These are phyloP conservation scores for Nannochloris sp. DNA, from an alignment of 139 green algal species.

Conservation along the genomic window DNA sequence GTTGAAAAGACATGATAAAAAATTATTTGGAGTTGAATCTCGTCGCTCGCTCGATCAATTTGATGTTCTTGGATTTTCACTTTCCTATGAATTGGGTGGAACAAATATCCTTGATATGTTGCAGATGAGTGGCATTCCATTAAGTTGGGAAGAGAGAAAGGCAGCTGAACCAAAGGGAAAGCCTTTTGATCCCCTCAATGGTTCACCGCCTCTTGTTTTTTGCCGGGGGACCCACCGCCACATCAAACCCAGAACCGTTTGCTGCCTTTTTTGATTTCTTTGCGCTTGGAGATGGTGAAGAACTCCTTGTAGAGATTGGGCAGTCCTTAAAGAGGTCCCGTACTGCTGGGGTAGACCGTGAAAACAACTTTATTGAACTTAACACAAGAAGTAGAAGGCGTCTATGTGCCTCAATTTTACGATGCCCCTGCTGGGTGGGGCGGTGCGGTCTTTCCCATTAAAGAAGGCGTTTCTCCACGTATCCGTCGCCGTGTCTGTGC, in stretches of 20 bases:
- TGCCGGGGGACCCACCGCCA: slow-evolving; percentile 62
- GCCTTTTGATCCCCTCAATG: slow-evolving; percentile 38
- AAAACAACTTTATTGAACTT: slow-evolving; percentile 48
- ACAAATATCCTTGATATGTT: slow-evolving; percentile 76
- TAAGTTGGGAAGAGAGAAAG: slow-evolving; percentile 36
- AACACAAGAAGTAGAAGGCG: slow-evolving; percentile 40
- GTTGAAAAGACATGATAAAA: slow-evolving; percentile 34
- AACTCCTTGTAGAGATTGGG: slow-evolving; percentile 56
- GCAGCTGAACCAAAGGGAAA: slow-evolving; percentile 4
- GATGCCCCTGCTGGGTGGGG: slow-evolving; percentile 41
- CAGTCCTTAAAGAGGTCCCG: slow-evolving; percentile 44
- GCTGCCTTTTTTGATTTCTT: slow-evolving; percentile 70
- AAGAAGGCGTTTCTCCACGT: slow-evolving; percentile 46
- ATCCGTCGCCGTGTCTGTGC: slow-evolving; percentile 46
- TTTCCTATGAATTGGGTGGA: slow-evolving; percentile 53
- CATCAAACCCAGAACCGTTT: slow-evolving; percentile 70
- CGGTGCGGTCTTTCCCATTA: slow-evolving; percentile 53
- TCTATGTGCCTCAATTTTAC: slow-evolving; percentile 78
- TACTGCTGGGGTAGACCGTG: slow-evolving; percentile 36
- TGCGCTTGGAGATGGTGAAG: slow-evolving; percentile 56
- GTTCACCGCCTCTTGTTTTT: slow-evolving; percentile 55
- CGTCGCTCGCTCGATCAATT: slow-evolving; percentile 43
- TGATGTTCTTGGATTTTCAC: slow-evolving; percentile 56
- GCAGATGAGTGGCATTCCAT: slow-evolving; percentile 27
- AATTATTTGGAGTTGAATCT: slow-evolving; percentile 59